Conservation (phyloP, 108 stramenopile species). For the Craspedostauros australis region DNA sequence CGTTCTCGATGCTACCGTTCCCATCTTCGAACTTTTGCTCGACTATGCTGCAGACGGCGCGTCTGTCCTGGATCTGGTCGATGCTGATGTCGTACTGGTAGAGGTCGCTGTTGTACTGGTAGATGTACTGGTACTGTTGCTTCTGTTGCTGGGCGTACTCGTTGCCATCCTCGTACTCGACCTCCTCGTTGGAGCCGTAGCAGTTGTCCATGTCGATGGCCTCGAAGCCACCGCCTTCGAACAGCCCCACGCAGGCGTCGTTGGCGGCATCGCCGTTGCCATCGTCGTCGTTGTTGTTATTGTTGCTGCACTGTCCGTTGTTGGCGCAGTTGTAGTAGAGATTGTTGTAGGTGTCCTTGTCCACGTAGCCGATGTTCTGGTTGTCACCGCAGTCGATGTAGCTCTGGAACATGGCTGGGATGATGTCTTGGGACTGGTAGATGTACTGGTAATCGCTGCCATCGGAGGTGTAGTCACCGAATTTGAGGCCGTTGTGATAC, state of each 20-base stretch:
- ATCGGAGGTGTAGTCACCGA: not conserved
- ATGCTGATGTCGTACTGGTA: conserved; percentile 14
- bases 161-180: not conserved
- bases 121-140: not conserved
- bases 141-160: conserved; percentile 1
- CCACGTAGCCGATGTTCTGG: conserved; percentile 2
- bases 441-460: conserved; percentile 8
- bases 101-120: not conserved
- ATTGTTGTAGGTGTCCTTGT: conserved; percentile 8
- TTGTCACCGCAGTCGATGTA: conserved; percentile 11
- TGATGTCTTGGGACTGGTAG: conserved; percentile 6
- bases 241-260: conserved; percentile 8
- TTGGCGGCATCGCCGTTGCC: not conserved
- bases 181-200: not conserved
- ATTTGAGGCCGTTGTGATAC: conserved; percentile 15
- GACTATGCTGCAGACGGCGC: not conserved
- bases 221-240: conserved; percentile 1
- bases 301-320: not conserved
- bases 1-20: not conserved
- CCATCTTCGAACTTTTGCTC: not conserved
- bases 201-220: conserved; percentile 1
- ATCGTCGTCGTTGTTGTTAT: not conserved
- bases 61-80: too few species aligned
- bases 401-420: conserved; percentile 11
- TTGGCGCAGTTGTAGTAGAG: not conserved